Evolutionary conservation across 2,329 filamentous ascomycete species (phyloP), one percentile per base, ranked within the genome.

Genomic region (Neopestalotiopsis rosae): DNA sequence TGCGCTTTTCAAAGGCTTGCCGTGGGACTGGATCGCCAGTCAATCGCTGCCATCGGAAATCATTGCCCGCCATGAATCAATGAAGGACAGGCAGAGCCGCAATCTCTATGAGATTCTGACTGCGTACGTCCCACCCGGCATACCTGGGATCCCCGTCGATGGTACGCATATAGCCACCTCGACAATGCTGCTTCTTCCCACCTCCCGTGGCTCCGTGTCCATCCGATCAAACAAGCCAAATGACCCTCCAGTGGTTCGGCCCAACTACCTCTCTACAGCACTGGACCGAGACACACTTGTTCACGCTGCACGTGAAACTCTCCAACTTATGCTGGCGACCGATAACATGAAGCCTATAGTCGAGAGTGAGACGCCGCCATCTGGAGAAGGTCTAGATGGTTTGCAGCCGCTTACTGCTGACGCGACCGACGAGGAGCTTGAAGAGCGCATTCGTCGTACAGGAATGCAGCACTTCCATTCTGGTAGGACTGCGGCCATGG

Each of bases 181-280:
- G 45, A 65, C 70, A n/a, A 72, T 71, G 58, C 65, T 61, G 38
- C 68, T 73, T 9, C 65, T 73, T 20, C 61, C 68, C 9, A 67
- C 34, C 14, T 67, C 68, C 9, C 57, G 59, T 4, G 68, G 68
- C 12, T 45, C 40, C 7, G 65, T 69, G 5, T 56, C 64, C 6
- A 64, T 69, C 17, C 28, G 34, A 1, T 67, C 64, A 1, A 5
- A 14, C 10, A 45, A 63, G 32, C 14, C 68, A 3, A 13, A 5
- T 7, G 68, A 40, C 5, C 4, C 32, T 3, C 68, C 65, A 30
- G 34, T 67, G 3, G 59, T 69, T 34, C 38, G 67, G 42, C 68
- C 68, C 1, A 63, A 59, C 38, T 67, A 56, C 45, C 32, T 67
- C 6, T 58, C 64, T 24, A 63, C 65, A 24, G 24, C n/a, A 17